Evolutionary conservation across 2,329 filamentous ascomycete species (phyloP).

Genomic region (Aspergillus vadensis): DNA sequence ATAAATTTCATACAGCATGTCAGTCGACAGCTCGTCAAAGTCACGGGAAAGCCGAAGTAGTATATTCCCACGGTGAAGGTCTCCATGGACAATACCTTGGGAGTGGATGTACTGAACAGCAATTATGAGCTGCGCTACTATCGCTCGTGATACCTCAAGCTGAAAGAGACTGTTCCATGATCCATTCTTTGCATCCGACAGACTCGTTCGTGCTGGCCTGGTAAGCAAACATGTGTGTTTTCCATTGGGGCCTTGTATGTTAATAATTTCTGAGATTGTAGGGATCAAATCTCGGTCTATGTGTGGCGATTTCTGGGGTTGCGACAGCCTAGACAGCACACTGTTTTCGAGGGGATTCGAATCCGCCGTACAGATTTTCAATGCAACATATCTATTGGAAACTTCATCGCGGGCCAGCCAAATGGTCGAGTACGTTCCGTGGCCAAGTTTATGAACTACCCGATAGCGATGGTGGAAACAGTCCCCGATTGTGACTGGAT

Average conservation of each 20-base stretch:
- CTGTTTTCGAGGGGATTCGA: conserved; percentile 18
- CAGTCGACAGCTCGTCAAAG: conserved; percentile 23
- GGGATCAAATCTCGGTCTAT: conserved; percentile 10
- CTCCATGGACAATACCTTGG: conserved; percentile 31
- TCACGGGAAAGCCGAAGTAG: conserved; percentile 21
- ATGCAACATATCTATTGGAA: conserved; percentile 26
- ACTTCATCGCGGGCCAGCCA: conserved; percentile 32
- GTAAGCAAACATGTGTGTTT: conserved; percentile 14
- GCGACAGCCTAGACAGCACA: conserved; percentile 8
- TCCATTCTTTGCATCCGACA: conserved; percentile 11
- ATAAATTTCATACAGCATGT: conserved; percentile 25
- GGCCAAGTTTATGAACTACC: conserved; percentile 45
- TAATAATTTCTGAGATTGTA: conserved; percentile 12
- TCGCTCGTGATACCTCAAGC: conserved; percentile 16
- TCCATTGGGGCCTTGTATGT: conserved; percentile 16
- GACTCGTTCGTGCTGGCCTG: conserved; percentile 14
- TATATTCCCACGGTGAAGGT: conserved; percentile 31
- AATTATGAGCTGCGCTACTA: conserved; percentile 26
- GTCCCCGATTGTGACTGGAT: conserved; percentile 33
- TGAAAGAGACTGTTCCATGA: conserved; percentile 18
- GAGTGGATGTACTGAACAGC: conserved; percentile 29
- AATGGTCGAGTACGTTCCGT: conserved; percentile 40
- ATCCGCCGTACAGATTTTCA: conserved; percentile 31
- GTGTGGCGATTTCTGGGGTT: neutral
- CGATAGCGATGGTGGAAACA: conserved; percentile 37